Conservation (phyloP, 2,329 filamentous ascomycete genomes). For the Fusarium camptoceras region DNA sequence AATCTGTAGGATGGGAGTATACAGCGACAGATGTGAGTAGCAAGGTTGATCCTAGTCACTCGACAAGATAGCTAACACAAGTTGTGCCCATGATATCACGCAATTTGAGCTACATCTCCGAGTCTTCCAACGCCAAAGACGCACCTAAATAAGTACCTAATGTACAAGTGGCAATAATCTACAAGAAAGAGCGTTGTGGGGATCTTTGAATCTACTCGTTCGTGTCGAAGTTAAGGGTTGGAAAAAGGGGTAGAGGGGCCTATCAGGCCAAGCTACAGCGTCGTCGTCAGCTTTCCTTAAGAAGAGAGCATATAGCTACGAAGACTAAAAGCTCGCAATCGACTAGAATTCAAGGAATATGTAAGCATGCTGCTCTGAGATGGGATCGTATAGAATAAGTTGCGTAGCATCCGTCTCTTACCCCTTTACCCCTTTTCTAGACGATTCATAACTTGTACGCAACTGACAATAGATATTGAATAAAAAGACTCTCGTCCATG, state of each 20-base stretch:
- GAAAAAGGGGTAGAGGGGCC: not conserved
- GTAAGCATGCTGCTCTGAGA: too few relatives aligned
- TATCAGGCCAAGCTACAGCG: not conserved
- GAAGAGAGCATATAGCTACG: not conserved
- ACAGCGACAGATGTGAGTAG: not conserved
- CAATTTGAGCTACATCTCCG: too few relatives aligned
- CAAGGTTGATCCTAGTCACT: not conserved
- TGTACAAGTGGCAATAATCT: accelerated
- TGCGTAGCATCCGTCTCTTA: not conserved
- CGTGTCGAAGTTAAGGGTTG: not conserved
- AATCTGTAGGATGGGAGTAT: not conserved
- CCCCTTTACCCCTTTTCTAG: not conserved
- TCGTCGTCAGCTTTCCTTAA: not conserved
- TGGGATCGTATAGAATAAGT: not conserved
- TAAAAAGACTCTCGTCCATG: not conserved
- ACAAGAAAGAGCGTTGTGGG: accelerated
- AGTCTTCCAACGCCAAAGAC: not conserved
- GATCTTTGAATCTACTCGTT: not conserved
- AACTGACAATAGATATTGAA: not conserved
- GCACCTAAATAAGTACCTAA: not conserved
- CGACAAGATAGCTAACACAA: not conserved
- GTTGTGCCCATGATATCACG: not conserved
- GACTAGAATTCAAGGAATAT: not conserved
- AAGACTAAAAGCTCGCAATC: not conserved
- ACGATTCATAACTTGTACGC: not conserved